Conservation (phyloP, 73 alveolate species). For the Paramecium sonneborni region DNA sequence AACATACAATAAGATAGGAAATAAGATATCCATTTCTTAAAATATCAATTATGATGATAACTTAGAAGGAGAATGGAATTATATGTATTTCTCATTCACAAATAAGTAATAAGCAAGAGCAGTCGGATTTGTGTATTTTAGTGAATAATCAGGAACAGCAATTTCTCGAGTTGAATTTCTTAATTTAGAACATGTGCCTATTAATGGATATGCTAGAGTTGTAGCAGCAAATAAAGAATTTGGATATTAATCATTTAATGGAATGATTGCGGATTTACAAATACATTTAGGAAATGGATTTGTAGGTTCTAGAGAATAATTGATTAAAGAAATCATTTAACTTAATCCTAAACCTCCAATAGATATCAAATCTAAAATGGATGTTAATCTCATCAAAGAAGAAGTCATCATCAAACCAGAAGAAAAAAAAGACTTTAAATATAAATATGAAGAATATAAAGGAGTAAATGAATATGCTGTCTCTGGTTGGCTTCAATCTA, state of each 20-base stretch:
- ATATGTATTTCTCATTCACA: conserved; percentile 17
- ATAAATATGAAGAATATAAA: not conserved
- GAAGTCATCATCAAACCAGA: not conserved
- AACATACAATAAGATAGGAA: not conserved
- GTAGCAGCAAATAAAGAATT: conserved; percentile 11
- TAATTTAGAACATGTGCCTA: not conserved
- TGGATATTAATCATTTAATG: conserved; percentile 15
- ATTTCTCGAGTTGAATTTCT: not conserved
- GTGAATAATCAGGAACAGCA: not conserved
- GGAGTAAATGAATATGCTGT: conserved; percentile 48
- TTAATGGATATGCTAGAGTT: conserved; percentile 51
- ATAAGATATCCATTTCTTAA: not conserved
- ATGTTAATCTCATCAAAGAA: not conserved
- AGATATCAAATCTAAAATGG: not conserved
- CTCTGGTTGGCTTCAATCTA: not conserved
- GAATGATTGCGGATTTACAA: conserved; percentile 17
- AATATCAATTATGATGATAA: conserved; percentile 28
- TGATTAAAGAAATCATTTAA: not conserved
- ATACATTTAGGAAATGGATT: conserved; percentile 5
- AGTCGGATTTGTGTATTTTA: not conserved
- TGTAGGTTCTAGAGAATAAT: conserved; percentile 8
- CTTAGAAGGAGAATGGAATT: conserved; percentile 42
- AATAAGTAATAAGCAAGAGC: not conserved
- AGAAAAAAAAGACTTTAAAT: not conserved
- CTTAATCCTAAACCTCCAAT: not conserved